Evolutionary conservation across 1,284 basidiomycete genomes (phyloP), one percentile per base, ranked within the genome.

Genomic region (Apiotrichum sp.): DNA sequence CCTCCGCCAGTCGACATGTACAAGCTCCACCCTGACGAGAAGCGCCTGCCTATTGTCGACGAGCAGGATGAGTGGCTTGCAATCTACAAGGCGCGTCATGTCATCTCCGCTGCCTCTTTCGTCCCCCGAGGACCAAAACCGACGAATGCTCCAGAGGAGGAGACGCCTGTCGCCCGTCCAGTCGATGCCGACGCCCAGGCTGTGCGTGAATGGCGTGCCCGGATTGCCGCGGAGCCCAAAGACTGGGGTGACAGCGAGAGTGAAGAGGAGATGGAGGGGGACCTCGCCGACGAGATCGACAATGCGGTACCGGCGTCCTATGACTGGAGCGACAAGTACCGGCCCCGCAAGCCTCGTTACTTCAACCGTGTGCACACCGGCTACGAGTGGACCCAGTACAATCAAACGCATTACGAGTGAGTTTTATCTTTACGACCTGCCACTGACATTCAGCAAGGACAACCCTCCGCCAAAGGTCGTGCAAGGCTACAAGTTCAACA

Each of bases 351-450:
- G 74, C 96, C 96, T 40, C 82, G 95, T 62, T 98, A 97, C 80
- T 98, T 98, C 79, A 99, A 99, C 75, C 87, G 95, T 58, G 95
- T 98, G 36, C 93, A 98, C 70, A 98, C 96, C n/a, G 96, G 96
- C n/a, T 99, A 95, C 73, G 96, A 98, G 74, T 99, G 96, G 96
- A 98, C 96, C 80, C 95, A 96, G 80, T 97, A 97, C 77, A 97
- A 97, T 72, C 93, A 97, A 74, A 96, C 93, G 4, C 93, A 97
- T 77, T 98, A 98, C 73, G 93, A 98, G 90, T 93, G 79, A 62
- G 85, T 84, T 22, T 2, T 2, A 22, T 16, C 3, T 34, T 38
- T 34, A 14, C 10, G 22, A 13, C 13, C 4, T 9, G 8, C 6
- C 9, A 44, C 52, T 54, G 36, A 50, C 53, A 32, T 9, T 4